Conservation (phyloP, 345 rosid species). For the Hibiscus mutabilis region DNA sequence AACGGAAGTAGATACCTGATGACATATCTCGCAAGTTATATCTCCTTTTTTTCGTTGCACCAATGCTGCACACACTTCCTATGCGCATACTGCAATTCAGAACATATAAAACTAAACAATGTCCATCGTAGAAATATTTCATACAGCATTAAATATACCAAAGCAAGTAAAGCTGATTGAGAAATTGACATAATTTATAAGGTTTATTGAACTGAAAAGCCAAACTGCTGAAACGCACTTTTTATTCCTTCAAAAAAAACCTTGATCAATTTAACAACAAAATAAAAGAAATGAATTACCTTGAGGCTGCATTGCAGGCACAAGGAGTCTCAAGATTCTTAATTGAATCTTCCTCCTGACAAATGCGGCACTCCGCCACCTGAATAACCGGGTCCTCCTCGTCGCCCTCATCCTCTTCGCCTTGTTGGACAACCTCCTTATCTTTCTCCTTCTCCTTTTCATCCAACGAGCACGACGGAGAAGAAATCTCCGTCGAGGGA, state of each 20-base stretch:
- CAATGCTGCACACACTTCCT: slow-evolving; percentile 95
- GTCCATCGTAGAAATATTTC: background rate
- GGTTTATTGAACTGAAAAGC: no score
- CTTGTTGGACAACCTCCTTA: slow-evolving; percentile 20
- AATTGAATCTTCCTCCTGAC: slow-evolving; percentile 78
- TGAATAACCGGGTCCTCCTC: slow-evolving; percentile 55
- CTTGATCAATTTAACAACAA: background rate
- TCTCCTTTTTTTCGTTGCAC: slow-evolving; percentile 96
- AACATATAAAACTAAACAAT: background rate
- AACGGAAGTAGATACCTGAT: slow-evolving; percentile 46
- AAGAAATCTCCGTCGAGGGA: slow-evolving; percentile 6
- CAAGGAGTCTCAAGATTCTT: slow-evolving; percentile 78
- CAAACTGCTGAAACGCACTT: no score
- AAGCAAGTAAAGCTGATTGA: no score
- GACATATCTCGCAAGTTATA: slow-evolving; percentile 85
- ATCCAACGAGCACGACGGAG: background rate
- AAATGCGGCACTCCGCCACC: slow-evolving; percentile 81
- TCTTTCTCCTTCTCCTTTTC: slow-evolving; percentile 13
- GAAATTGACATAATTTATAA: no score
- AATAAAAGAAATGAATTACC: slow-evolving; percentile 28
- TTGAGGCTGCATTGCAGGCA: slow-evolving; percentile 79
- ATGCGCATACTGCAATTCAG: slow-evolving; percentile 65
- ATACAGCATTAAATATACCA: background rate
- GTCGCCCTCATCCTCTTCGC: slow-evolving; percentile 4
- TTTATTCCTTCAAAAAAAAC: no score